Base-by-base conservation (phyloP, 352 stramenopile genomes). In the Phytopythium litorale region DNA sequence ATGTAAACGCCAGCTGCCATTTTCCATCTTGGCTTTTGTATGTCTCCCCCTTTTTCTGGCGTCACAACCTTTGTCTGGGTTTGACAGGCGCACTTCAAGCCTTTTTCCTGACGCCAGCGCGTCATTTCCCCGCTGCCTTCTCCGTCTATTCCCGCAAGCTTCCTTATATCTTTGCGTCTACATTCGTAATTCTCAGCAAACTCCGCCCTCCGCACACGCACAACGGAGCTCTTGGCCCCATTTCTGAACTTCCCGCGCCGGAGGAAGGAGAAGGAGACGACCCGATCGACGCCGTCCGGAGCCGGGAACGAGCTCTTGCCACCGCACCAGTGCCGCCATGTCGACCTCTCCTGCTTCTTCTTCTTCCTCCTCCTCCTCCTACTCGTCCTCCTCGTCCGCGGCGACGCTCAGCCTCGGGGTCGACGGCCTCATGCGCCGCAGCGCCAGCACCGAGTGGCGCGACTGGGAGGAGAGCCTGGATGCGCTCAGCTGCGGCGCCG, bases 381-480 rank as follows among this genome's bases (percentile, higher is more conserved):
- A 7, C 28, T 32, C 28, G 0, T 67, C 67, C n/a, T 67, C 70
- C 35, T 60, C 65, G 32, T 50, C 48, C 54, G 28, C 62, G 18
- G 11, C 51, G 37, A 19, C 43, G 35, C 9, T 43, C 28, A 15
- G 28, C 21, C 7, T 48, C n/a, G 33, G 32, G 40, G 50, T 35
- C 23, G 46, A 53, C 46, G 25, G 46, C 13, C 25, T 52, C n/a
- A 23, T 77, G 50, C 71, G 52, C 43, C 58, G 67, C 58, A 79
- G 58, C 37, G 60, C 72, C 28, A 80, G 67, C 70, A 67, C 52
- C 50, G 72, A 80, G 43, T 79, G 68, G 72, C 64, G 60, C 49
- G 69, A 77, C 38, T 80, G 72, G 72, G 72, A 80, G 37, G 70
- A 71, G 23, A 72, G 58, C 23, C 67, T 80, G 38, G 70, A 78